phyloP scores from a whole-genome alignment of 192 early-diverging fungal species.

The Coemansia sp. region DNA sequence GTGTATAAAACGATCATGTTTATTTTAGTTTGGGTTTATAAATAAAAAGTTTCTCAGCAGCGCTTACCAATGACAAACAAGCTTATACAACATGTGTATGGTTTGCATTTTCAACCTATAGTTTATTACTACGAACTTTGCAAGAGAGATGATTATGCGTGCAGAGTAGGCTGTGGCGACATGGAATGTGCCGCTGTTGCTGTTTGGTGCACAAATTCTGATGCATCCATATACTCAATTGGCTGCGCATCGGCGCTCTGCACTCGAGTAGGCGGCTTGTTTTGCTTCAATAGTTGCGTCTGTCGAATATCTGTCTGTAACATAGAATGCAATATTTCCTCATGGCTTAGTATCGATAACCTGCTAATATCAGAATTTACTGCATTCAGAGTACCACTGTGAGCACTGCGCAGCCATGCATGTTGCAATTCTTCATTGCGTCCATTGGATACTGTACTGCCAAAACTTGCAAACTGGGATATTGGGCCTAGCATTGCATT shows the following conservation, averaged over 20 bases:
- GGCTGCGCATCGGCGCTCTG: background rate
- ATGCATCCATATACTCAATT: slow-evolving; percentile 3
- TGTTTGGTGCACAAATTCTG: slow-evolving; percentile 1
- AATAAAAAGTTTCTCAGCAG: too few species aligned
- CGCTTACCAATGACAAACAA: too few species aligned
- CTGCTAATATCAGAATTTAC: background rate
- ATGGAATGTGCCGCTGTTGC: background rate
- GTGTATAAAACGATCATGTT: too few species aligned
- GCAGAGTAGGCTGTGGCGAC: background rate
- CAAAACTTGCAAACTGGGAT: slow-evolving; percentile 14
- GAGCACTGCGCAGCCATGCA: background rate
- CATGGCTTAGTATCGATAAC: background rate
- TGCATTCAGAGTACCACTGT: background rate
- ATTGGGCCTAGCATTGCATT: slow-evolving; percentile 19
- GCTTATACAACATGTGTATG: background rate
- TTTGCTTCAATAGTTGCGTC: background rate
- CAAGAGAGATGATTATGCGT: background rate
- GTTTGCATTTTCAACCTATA: background rate
- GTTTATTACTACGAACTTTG: background rate
- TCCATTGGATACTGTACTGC: slow-evolving; percentile 1
- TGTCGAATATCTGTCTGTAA: slow-evolving; percentile 17
- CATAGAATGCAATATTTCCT: slow-evolving; percentile 15
- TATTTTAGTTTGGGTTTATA: too few species aligned
- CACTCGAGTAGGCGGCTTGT: background rate
- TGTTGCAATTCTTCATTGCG: background rate